Conservation (phyloP, 345 rosid species). For the Lenwebbia sp. region DNA sequence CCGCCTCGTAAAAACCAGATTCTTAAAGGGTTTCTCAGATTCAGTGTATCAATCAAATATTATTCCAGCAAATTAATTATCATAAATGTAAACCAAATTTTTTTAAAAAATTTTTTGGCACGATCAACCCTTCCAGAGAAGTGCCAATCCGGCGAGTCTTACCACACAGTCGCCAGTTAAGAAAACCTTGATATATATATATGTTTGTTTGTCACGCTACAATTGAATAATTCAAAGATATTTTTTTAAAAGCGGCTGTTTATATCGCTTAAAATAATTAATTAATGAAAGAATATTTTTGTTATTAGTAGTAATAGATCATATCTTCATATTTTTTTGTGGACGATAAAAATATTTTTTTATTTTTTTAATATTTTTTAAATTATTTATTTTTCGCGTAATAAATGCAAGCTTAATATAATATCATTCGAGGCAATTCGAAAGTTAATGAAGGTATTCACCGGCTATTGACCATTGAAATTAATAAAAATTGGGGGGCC, state of each 20-base stretch:
- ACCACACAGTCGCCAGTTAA: background rate
- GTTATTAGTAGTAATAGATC: background rate
- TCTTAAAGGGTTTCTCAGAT: background rate
- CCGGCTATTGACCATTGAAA: background rate
- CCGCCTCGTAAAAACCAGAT: background rate
- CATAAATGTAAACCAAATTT: background rate
- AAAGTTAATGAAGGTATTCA: background rate
- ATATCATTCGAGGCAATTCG: no score
- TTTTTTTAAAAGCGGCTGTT: background rate
- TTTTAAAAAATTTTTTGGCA: rapidly evolving
- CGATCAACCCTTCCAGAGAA: background rate
- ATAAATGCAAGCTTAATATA: no score
- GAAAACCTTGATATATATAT: background rate
- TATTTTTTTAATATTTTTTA: background rate
- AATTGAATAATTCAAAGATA: background rate
- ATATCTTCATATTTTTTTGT: rapidly evolving
- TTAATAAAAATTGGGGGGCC: background rate
- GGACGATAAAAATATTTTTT: background rate
- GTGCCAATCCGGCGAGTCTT: no score
- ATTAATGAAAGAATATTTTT: background rate
- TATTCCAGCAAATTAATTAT: background rate
- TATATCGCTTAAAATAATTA: background rate
- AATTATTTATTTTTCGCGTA: no score
- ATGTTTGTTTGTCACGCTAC: background rate
- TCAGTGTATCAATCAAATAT: background rate